Evolutionary conservation across 768 basidiomycete genomes (phyloP).

Genomic region (Polyporus arcularius): DNA sequence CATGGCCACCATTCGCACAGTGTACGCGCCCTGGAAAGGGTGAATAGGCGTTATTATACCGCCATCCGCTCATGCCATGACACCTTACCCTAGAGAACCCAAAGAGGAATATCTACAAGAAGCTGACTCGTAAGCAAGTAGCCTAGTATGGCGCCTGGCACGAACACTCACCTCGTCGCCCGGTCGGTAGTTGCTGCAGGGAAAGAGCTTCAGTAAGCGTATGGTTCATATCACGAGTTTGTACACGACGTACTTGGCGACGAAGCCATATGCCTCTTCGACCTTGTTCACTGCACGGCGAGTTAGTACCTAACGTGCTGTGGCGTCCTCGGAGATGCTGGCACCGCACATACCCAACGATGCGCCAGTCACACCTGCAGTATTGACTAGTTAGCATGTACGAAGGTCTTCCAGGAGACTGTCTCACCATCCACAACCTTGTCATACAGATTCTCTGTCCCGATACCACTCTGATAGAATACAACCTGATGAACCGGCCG

Average conservation of each 20-base stretch:
- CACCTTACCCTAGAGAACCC: constrained; percentile 70
- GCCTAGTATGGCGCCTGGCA: neutral
- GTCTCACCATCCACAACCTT: constrained; percentile 58
- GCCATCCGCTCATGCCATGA: neutral
- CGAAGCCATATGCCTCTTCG: constrained; percentile 79
- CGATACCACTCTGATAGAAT: constrained; percentile 43
- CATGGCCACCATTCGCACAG: constrained; percentile 71
- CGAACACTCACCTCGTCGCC: constrained; percentile 62
- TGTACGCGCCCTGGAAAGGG: constrained; percentile 64
- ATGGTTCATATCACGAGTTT: neutral
- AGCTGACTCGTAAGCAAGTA: constrained; percentile 7
- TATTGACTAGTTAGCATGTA: constrained; percentile 4
- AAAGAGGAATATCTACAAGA: constrained; percentile 66
- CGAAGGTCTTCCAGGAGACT: too few relatives aligned
- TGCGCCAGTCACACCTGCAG: constrained; percentile 61
- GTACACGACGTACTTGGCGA: constrained; percentile 61
- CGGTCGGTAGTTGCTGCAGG: constrained; percentile 60
- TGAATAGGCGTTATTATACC: neutral
- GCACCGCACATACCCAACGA: constrained; percentile 49
- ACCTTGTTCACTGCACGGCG: constrained; percentile 59
- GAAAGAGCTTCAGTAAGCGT: too few relatives aligned
- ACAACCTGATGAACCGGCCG: constrained; percentile 34
- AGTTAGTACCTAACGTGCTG: too few relatives aligned
- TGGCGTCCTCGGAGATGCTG: too few relatives aligned
- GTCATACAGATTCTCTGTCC: constrained; percentile 57